Evolutionary conservation across 2,329 filamentous ascomycete species (phyloP).

Genomic region (Penicillium sp.): DNA sequence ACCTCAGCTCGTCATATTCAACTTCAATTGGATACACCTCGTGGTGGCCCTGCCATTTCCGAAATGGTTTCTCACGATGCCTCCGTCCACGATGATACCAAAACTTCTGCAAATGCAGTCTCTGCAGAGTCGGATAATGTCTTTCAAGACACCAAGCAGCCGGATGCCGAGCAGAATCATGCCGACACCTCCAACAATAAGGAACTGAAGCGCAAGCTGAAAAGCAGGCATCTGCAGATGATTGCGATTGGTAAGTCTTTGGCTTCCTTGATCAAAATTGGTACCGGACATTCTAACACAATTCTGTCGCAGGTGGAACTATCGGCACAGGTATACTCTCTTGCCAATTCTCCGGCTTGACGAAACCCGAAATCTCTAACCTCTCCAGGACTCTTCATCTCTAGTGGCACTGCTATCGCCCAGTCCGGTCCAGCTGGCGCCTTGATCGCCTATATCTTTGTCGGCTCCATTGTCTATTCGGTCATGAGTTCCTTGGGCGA

Average conservation of each 20-base stretch:
- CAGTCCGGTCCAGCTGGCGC: constrained; percentile 63
- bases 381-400: constrained; percentile 63
- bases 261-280: background rate
- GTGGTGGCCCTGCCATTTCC: background rate
- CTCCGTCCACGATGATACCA: background rate
- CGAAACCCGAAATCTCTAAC: constrained; percentile 11
- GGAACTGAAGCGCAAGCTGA: constrained; percentile 24
- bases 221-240: constrained; percentile 26
- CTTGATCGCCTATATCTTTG: constrained; percentile 65
- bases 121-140: constrained; percentile 10
- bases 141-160: constrained; percentile 13
- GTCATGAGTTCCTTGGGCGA: constrained; percentile 66
- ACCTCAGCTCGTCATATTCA: background rate
- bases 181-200: constrained; percentile 8
- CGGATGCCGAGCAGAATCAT: constrained; percentile 20
- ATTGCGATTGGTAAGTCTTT: constrained; percentile 22
- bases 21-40: background rate
- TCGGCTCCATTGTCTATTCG: constrained; percentile 69
- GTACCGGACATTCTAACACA: constrained; percentile 6
- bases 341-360: background rate
- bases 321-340: constrained; percentile 23
- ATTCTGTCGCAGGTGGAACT: constrained; percentile 16
- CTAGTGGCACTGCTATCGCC: constrained; percentile 61
- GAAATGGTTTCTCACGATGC: constrained; percentile 15
- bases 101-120: background rate